phyloP scores from a whole-genome alignment of 1,284 basidiomycete genomes.

The Erythrobasidium hasegawianum region DNA sequence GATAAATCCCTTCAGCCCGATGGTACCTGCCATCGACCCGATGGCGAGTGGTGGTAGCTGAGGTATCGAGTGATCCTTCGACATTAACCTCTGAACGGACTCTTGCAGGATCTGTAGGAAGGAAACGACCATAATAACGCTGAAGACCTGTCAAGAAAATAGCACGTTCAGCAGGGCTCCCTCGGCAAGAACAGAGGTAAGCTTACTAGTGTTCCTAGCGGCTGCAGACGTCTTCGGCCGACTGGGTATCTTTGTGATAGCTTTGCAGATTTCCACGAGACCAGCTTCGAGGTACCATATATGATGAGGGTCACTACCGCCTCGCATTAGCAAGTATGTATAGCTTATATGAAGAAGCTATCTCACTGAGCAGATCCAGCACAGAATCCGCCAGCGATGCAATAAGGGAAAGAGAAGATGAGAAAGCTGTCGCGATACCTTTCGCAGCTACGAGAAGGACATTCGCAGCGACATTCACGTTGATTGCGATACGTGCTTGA shows the following conservation, averaged over 20 bases:
- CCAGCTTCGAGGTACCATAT: conserved; percentile 33
- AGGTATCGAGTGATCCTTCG: conserved; percentile 43
- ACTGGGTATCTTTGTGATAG: conserved; percentile 52
- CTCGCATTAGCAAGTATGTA: neutral
- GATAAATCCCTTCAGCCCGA: conserved; percentile 25
- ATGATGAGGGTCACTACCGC: conserved; percentile 49
- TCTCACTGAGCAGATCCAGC: conserved; percentile 54
- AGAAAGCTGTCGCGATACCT: conserved; percentile 54
- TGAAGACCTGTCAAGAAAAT: too few relatives aligned
- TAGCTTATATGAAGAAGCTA: neutral
- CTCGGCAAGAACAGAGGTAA: too few relatives aligned
- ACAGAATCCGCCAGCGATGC: conserved; percentile 57
- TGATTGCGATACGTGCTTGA: conserved; percentile 38
- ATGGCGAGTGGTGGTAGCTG: conserved; percentile 53
- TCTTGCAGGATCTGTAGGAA: conserved; percentile 53
- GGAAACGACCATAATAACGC: conserved; percentile 45
- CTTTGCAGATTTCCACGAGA: conserved; percentile 35
- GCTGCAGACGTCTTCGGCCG: conserved; percentile 55
- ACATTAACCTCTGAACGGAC: conserved; percentile 51
- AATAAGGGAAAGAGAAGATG: conserved; percentile 57
- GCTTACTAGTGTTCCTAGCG: conserved; percentile 45
- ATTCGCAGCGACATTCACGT: conserved; percentile 50
- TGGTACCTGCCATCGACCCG: conserved; percentile 50
- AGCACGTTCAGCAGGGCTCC: too few relatives aligned
- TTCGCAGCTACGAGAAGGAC: conserved; percentile 55